phyloP scores from a whole-genome alignment of 2,329 filamentous ascomycete species.

The Aciculosporium take region DNA sequence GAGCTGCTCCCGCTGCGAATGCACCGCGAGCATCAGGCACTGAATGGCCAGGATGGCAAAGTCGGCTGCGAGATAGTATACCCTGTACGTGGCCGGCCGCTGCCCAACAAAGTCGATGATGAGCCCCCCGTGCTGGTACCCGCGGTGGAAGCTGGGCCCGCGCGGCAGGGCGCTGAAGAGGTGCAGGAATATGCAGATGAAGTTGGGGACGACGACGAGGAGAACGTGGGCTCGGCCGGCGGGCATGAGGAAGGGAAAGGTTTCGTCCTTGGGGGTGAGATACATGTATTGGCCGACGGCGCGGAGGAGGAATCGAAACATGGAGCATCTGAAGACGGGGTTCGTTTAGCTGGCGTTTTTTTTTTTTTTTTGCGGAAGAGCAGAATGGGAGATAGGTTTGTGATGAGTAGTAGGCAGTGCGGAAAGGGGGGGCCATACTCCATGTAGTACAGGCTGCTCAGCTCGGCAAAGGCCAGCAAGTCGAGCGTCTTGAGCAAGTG shows the following conservation, averaged over 20 bases:
- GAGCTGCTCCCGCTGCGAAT: conserved; percentile 44
- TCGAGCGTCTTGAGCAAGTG: conserved; percentile 48
- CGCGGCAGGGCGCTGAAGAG: conserved; percentile 37
- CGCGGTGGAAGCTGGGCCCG: conserved; percentile 46
- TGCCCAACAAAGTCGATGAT: conserved; percentile 57
- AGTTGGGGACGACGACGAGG: conserved; percentile 42
- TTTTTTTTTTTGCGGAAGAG: too few species aligned
- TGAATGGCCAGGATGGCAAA: conserved; percentile 41
- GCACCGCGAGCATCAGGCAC: conserved; percentile 49
- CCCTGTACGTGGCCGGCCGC: conserved; percentile 41
- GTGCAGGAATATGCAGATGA: conserved; percentile 47
- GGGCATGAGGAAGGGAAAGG: conserved; percentile 40
- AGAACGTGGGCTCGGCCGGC: conserved; percentile 42
- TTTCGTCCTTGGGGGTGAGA: conserved; percentile 46
- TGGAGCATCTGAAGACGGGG: conserved; percentile 40
- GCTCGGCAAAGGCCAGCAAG: conserved; percentile 47
- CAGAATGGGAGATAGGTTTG: neutral
- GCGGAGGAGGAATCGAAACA: conserved; percentile 47
- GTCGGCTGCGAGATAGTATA: conserved; percentile 43
- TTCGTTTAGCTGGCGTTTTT: neutral
- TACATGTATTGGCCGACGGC: conserved; percentile 46
- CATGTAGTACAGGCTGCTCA: conserved; percentile 55
- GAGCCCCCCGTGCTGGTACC: conserved; percentile 53
- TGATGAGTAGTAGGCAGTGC: neutral
- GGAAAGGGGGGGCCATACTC: conserved; percentile 35